Conservation (phyloP, 306 rosid genomes). For the Mimosa pudica region DNA sequence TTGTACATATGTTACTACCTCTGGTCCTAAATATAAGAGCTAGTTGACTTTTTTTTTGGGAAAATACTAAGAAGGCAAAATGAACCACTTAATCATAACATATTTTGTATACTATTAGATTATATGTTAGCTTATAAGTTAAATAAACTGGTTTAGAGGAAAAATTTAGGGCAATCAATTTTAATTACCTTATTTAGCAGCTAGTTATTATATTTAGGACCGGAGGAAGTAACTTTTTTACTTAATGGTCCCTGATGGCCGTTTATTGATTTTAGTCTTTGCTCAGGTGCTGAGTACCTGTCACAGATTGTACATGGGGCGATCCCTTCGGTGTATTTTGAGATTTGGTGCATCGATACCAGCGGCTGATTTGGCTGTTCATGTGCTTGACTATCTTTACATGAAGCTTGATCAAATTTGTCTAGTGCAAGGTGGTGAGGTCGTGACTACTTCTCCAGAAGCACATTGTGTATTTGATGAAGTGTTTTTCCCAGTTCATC, state of each 20-base stretch:
- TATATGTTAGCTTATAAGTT: too few relatives aligned
- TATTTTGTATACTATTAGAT: too few relatives aligned
- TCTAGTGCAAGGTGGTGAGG: conserved; percentile 96
- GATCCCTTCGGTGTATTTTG: conserved; percentile 70
- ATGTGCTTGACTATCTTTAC: conserved; percentile 80
- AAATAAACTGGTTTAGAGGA: too few relatives aligned
- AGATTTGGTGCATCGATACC: conserved; percentile 60
- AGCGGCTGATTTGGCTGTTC: conserved; percentile 75
- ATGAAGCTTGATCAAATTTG: conserved; percentile 84
- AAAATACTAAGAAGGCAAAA: too few relatives aligned
- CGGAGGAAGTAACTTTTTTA: too few relatives aligned
- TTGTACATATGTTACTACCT: conserved; percentile 8
- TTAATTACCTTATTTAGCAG: too few relatives aligned
- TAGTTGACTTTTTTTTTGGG: too few relatives aligned
- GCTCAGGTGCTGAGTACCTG: conserved; percentile 87
- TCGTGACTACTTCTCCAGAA: conserved; percentile 46
- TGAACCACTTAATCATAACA: too few relatives aligned
- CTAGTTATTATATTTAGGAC: too few relatives aligned
- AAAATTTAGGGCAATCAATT: too few relatives aligned
- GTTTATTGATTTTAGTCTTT: conserved; percentile 71
- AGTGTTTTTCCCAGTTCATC: conserved; percentile 35
- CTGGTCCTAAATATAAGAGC: too few relatives aligned
- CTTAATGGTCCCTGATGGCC: conserved; percentile 42
- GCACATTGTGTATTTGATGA: conserved; percentile 30
- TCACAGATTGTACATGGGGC: conserved; percentile 68